Evolutionary conservation across 176 grass and related monocot species (phyloP).

Genomic region (Avena sativa): DNA sequence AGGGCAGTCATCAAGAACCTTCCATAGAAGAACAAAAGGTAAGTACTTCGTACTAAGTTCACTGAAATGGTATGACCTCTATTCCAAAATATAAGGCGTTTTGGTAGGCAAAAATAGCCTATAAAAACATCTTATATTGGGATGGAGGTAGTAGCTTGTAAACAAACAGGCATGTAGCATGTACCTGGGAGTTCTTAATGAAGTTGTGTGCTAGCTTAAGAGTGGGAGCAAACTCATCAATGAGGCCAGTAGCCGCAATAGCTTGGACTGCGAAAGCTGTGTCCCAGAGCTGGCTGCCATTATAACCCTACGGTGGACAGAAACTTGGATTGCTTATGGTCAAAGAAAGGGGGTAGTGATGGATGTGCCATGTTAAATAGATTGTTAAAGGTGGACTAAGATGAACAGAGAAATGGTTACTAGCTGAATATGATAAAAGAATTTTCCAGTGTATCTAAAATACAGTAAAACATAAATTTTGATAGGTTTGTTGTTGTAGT

Average conservation of each 20-base stretch:
- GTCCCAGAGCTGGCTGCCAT: constrained; percentile 93
- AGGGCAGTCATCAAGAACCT: constrained; percentile 86
- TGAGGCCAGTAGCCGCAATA: constrained; percentile 68
- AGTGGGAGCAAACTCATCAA: constrained; percentile 65
- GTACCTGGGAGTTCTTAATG: constrained; percentile 77
- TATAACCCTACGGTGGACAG: constrained; percentile 66
- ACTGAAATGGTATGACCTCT: neutral
- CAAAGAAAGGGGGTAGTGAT: neutral
- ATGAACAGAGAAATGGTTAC: neutral
- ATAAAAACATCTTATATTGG: too few relatives aligned
- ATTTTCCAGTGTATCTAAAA: constrained; percentile 34
- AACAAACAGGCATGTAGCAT: constrained; percentile 6
- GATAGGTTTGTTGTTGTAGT: neutral
- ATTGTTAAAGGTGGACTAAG: neutral
- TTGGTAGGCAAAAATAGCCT: too few relatives aligned
- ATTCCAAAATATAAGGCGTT: too few relatives aligned
- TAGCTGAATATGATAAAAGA: neutral
- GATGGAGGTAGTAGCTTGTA: neutral
- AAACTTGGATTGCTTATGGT: constrained; percentile 7
- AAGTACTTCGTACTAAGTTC: neutral
- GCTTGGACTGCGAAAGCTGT: constrained; percentile 91
- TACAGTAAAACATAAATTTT: constrained; percentile 18
- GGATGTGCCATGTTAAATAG: neutral
- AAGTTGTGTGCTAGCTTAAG: constrained; percentile 75
- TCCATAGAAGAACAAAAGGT: constrained; percentile 40